phyloP scores from a whole-genome alignment of 2,329 filamentous ascomycete genomes.

The Periconia sp. region DNA sequence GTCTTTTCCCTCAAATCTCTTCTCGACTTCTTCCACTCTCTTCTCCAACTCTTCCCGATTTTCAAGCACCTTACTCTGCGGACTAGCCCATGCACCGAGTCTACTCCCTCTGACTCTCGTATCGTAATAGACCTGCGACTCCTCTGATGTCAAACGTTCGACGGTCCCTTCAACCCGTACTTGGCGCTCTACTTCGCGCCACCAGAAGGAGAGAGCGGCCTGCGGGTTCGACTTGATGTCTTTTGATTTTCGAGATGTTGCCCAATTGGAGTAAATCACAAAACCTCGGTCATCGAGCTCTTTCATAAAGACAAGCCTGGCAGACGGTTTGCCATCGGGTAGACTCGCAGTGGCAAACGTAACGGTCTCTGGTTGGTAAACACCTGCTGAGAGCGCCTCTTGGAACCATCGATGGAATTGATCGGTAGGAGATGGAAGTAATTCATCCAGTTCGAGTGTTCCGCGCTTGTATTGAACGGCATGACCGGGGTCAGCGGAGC shows the following conservation, averaged over 20 bases:
- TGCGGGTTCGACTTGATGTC: slow-evolving; percentile 77
- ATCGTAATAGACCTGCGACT: slow-evolving; percentile 72
- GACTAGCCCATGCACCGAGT: slow-evolving; percentile 91
- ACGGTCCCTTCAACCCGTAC: slow-evolving; percentile 84
- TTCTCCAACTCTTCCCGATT: slow-evolving; percentile 76
- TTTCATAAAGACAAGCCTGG: slow-evolving; percentile 92
- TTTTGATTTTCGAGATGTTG: slow-evolving; percentile 70
- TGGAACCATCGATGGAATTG: slow-evolving; percentile 95
- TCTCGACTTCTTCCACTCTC: slow-evolving; percentile 78
- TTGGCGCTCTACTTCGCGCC: slow-evolving; percentile 85
- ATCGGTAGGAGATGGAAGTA: slow-evolving; percentile 69
- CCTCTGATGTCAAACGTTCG: slow-evolving; percentile 69
- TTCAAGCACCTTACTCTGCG: slow-evolving; percentile 78
- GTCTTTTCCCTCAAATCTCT: slow-evolving; percentile 74
- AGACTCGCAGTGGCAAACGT: slow-evolving; percentile 84
- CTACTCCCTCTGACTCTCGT: slow-evolving; percentile 77
- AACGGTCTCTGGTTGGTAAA: slow-evolving; percentile 85
- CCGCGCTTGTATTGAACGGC: slow-evolving; percentile 78
- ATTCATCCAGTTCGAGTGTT: slow-evolving; percentile 65
- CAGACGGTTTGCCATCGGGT: slow-evolving; percentile 82
- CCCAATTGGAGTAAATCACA: slow-evolving; percentile 93
- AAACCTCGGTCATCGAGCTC: slow-evolving; percentile 85
- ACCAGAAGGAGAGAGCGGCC: slow-evolving; percentile 88
- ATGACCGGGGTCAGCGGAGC: slow-evolving; percentile 60
- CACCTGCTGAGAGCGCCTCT: slow-evolving; percentile 65